These are phyloP conservation scores for Albizia julibrissin DNA, from an alignment of 306 rosid species.

Conservation along the genomic window DNA sequence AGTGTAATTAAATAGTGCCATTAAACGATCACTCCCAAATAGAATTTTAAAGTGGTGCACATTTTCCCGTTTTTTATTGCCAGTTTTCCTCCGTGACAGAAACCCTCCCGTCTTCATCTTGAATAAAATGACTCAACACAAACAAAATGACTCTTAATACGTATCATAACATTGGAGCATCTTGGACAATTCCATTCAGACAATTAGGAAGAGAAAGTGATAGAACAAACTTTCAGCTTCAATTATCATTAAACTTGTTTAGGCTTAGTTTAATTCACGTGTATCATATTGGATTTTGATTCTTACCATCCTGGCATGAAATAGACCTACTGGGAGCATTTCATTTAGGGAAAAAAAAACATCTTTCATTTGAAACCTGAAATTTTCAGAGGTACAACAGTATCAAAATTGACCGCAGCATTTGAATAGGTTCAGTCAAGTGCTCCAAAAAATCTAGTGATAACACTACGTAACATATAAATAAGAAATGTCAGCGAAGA, in stretches of 20 bases:
- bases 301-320: not conserved
- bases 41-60: not conserved
- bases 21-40: not conserved
- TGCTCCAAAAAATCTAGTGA: not conserved
- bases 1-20: not conserved
- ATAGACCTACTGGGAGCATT: not conserved
- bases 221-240: not conserved
- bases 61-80: not conserved
- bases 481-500: not conserved
- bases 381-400: not conserved
- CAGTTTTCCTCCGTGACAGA: not conserved
- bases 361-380: not conserved
- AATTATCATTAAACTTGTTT: not conserved
- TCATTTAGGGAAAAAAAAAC: not conserved
- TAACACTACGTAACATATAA: constrained; percentile 1
- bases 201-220: not conserved
- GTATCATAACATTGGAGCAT: not conserved
- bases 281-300: not conserved
- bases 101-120: not conserved
- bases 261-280: not conserved
- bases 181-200: not conserved
- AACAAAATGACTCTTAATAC: not conserved
- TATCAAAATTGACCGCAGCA: not conserved
- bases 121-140: not conserved
- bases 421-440: not conserved